Base-by-base conservation (phyloP, 2,329 filamentous ascomycete species). In the Aureobasidium subglaciale region DNA sequence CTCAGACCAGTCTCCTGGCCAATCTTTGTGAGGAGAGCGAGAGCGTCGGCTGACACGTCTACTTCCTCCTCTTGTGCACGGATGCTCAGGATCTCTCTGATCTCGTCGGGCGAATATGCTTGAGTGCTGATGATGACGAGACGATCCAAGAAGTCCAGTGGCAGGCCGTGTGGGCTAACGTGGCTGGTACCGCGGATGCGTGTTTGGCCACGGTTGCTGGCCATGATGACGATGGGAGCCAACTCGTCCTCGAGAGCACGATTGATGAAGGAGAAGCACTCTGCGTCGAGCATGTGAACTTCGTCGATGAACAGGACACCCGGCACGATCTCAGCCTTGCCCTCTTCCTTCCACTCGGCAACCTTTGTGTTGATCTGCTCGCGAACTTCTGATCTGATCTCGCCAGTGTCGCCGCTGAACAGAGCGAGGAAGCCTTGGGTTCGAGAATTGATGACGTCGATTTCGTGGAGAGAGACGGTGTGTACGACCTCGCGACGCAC, bases 351-450 rank as follows among this genome's bases (percentile, higher is more conserved):
- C 93, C 93, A 99, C 73, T 99, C 93, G 45, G 86, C 91, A 2
- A 99, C 91, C 74, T 99, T 99, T 63, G 89, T 96, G 76, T 99
- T 95, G 79, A 99, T 99, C 77, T 99, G 93, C 70, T 97, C 92
- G 56, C 93, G 86, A 59, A 99, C 92, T 73, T 99, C 93, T 71
- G 89, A 95, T 66, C 93, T 82, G 65, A 99, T 99, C 78, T 99
- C 93, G 63, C 93, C 93, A 1, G 93, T 99, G 71, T 99, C 93
- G 61, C 93, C 93, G 0, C 92, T 96, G 75, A 99, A 99, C 16
- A 99, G 85, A 9, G 93, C 93, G 25, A 99, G 76, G 74, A 99
- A 99, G 30, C 93, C 93, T 73, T 99, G 93, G n/a, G 93, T 96
- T 63, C 93, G 83, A 59, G 91, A 96, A 77, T 99, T 99, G 79